Evolutionary conservation across 495 filamentous ascomycete species (phyloP).

Genomic region (Penicillium parvum): DNA sequence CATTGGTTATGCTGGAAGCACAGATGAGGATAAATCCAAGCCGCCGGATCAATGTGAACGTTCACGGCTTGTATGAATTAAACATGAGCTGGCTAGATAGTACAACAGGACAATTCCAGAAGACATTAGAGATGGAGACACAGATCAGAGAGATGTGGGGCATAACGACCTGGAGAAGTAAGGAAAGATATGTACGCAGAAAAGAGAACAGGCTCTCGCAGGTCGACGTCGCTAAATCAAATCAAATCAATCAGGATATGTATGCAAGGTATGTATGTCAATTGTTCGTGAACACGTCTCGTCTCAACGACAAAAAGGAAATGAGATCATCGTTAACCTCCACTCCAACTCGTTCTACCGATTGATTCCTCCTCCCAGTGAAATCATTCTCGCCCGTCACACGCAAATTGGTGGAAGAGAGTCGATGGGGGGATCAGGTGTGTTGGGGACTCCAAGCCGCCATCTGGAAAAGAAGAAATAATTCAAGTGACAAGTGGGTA

Average conservation of each 20-base stretch:
- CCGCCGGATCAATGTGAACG: too few species aligned
- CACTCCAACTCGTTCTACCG: constrained; percentile 1
- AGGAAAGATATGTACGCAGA: constrained; percentile 15
- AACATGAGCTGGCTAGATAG: constrained; percentile 10
- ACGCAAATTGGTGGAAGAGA: neutral
- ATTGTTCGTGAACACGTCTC: constrained; percentile 19
- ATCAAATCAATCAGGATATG: too few species aligned
- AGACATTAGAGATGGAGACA: constrained; percentile 9
- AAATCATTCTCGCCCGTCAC: constrained; percentile 3
- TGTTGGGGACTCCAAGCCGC: neutral
- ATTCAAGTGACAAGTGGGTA: constrained; percentile 41
- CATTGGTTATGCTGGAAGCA: too few species aligned
- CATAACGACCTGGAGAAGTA: neutral
- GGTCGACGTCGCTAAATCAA: constrained; percentile 6
- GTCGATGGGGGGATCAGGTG: constrained; percentile 2
- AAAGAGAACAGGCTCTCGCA: constrained; percentile 6
- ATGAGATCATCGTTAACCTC: neutral
- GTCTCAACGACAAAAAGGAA: constrained; percentile 8
- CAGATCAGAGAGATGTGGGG: constrained; percentile 3
- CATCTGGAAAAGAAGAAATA: constrained; percentile 23
- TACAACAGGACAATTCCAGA: constrained; percentile 12
- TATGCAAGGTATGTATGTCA: constrained; percentile 17
- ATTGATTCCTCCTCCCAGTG: neutral
- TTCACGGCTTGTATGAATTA: too few species aligned
- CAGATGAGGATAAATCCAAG: neutral